These are phyloP conservation scores for Penicillium sp. DNA, from an alignment of 2,329 filamentous ascomycete species.

Conservation along the genomic window DNA sequence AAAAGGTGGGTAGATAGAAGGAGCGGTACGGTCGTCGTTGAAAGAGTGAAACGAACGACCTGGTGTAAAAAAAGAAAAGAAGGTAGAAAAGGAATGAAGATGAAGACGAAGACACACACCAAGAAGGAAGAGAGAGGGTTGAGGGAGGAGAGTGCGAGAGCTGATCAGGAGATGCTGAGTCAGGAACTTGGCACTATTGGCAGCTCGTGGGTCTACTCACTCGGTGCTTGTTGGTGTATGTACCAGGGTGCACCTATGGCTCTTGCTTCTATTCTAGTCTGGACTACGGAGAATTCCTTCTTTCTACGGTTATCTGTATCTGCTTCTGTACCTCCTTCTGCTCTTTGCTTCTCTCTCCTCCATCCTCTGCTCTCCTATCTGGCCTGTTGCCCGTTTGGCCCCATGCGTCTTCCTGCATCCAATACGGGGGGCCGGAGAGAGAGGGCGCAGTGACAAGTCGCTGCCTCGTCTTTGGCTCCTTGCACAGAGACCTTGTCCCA, in stretches of 20 bases:
- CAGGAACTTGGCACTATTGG: neutral
- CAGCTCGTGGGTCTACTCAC: neutral
- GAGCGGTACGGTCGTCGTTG: conserved; percentile 51
- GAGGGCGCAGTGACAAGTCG: neutral
- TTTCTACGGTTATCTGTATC: too few species aligned
- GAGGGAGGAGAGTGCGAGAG: conserved; percentile 17
- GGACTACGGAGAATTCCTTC: neutral
- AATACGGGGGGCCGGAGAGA: neutral
- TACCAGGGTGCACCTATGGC: neutral
- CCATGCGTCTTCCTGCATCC: conserved; percentile 28
- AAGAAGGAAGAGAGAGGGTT: conserved; percentile 28
- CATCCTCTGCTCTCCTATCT: neutral
- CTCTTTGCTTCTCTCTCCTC: neutral
- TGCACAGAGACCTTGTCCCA: conserved; percentile 18
- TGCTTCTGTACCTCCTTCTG: too few species aligned
- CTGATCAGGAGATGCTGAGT: conserved; percentile 33
- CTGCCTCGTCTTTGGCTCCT: conserved; percentile 19
- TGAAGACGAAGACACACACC: conserved; percentile 14
- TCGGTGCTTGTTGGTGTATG: neutral
- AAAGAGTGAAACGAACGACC: conserved; percentile 58
- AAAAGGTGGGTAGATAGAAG: conserved; percentile 29
- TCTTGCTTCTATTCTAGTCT: conserved; percentile 2
- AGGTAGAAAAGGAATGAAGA: conserved; percentile 28
- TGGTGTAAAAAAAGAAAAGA: conserved; percentile 34
- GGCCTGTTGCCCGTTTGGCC: conserved; percentile 19